These are phyloP conservation scores for Pelargonium cotyledonis DNA, from an alignment of 441 rosid genomes.

Conservation along the genomic window DNA sequence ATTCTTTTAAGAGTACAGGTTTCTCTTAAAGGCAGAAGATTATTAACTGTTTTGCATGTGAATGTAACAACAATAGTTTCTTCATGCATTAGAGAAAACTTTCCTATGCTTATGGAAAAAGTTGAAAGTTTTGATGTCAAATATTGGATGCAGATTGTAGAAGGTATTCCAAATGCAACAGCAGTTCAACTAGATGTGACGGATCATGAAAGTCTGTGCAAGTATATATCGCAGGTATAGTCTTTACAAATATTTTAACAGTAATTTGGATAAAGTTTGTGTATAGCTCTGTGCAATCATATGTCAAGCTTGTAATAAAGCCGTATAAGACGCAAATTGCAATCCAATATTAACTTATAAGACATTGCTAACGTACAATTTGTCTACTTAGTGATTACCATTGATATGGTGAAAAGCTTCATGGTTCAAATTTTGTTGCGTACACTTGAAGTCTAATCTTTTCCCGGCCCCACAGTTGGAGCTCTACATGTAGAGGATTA, in stretches of 20 bases:
- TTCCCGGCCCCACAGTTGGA: too few relatives aligned
- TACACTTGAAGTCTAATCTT: too few relatives aligned
- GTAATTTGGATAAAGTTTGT: neutral
- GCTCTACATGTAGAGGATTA: too few relatives aligned
- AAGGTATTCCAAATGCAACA: conserved; percentile 68
- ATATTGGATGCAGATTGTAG: conserved; percentile 41
- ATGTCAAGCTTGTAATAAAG: too few relatives aligned
- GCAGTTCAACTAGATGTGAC: conserved; percentile 74
- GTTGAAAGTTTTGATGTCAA: conserved; percentile 10
- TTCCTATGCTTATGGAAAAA: neutral
- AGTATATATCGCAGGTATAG: conserved; percentile 65
- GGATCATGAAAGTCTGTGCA: conserved; percentile 57
- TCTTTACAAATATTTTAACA: conserved; percentile 10
- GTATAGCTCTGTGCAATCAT: too few relatives aligned
- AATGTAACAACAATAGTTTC: neutral
- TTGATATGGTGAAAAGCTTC: too few relatives aligned
- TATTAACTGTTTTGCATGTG: neutral
- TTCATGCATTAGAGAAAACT: too few relatives aligned
- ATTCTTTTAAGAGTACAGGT: neutral
- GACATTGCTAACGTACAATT: too few relatives aligned
- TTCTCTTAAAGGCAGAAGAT: neutral
- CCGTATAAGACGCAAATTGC: too few relatives aligned
- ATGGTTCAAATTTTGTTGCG: too few relatives aligned
- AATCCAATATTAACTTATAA: too few relatives aligned
- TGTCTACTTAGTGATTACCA: too few relatives aligned